These are phyloP conservation scores for Nakazawaea holstii DNA, from an alignment of 805 yeast species.

Conservation along the genomic window DNA sequence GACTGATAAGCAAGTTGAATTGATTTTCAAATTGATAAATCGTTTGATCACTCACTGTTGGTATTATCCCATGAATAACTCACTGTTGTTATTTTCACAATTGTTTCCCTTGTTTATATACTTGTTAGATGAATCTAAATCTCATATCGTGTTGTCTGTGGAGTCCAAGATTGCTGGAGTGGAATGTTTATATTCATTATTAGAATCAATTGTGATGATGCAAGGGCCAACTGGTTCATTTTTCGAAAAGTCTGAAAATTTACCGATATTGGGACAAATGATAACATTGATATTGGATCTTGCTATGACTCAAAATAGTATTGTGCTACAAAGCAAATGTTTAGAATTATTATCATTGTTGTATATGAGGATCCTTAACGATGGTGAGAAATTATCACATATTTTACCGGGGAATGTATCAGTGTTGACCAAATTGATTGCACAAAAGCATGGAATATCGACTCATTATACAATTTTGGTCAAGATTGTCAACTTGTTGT, in stretches of 20 bases:
- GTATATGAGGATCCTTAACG: slow-evolving; percentile 28
- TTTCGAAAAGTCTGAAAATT: slow-evolving; percentile 25
- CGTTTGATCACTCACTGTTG: slow-evolving; percentile 43
- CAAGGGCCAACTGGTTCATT: slow-evolving; percentile 23
- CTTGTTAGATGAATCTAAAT: slow-evolving; percentile 36
- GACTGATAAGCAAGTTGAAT: slow-evolving; percentile 40
- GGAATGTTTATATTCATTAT: slow-evolving; percentile 22
- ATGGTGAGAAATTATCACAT: slow-evolving; percentile 45
- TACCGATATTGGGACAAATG: slow-evolving; percentile 43
- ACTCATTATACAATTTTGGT: slow-evolving; percentile 33
- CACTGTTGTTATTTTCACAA: slow-evolving; percentile 34
- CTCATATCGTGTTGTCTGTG: slow-evolving; percentile 23
- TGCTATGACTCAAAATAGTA: slow-evolving; percentile 20
- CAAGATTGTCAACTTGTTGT: slow-evolving; percentile 25
- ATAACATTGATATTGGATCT: slow-evolving; percentile 37
- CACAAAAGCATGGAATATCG: slow-evolving; percentile 22
- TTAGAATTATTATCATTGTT: slow-evolving; percentile 28
- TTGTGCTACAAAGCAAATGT: slow-evolving; percentile 25
- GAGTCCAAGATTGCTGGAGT: slow-evolving; percentile 34
- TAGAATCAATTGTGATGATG: slow-evolving; percentile 24
- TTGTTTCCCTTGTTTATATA: slow-evolving; percentile 40
- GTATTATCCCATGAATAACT: slow-evolving; percentile 31
- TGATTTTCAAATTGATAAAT: slow-evolving; percentile 37
- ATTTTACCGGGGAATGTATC: slow-evolving; percentile 51
- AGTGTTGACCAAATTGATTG: slow-evolving; percentile 31